Evolutionary conservation across 2,329 filamentous ascomycete species (phyloP).

Genomic region (Cladosporium colombiae): DNA sequence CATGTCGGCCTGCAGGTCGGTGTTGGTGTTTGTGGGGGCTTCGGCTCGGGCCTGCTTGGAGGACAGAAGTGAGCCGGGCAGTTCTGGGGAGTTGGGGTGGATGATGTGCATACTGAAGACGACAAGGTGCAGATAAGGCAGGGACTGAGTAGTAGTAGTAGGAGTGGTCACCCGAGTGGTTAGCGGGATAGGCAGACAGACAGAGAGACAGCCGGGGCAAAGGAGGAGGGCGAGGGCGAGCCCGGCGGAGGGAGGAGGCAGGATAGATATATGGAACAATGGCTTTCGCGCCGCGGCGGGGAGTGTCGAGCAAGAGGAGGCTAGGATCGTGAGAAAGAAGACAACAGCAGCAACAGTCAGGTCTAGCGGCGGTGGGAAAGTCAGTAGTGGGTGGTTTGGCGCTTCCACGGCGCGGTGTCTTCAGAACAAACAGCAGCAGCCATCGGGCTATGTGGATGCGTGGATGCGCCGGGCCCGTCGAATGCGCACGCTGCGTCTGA

Average conservation of each 20-base stretch:
- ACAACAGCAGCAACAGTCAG: too few relatives aligned
- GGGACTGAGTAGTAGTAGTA: slow-evolving; percentile 3
- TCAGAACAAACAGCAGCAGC: neutral
- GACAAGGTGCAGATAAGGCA: slow-evolving; percentile 9
- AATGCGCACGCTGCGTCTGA: slow-evolving; percentile 2
- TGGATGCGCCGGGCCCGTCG: slow-evolving; percentile 15
- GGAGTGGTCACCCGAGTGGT: neutral
- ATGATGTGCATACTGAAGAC: slow-evolving; percentile 31
- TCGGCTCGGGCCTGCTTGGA: slow-evolving; percentile 18
- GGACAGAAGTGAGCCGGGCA: slow-evolving; percentile 25
- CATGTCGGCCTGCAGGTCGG: slow-evolving; percentile 37
- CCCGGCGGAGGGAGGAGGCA: neutral
- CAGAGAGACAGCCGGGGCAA: neutral
- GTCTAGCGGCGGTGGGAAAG: slow-evolving; percentile 14
- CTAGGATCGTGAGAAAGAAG: slow-evolving; percentile 8
- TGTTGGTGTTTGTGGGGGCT: neutral
- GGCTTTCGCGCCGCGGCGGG: neutral
- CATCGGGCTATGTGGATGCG: slow-evolving; percentile 19
- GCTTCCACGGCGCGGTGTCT: slow-evolving; percentile 9
- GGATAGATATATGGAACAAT: slow-evolving; percentile 11
- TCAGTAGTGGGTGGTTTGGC: slow-evolving; percentile 12
- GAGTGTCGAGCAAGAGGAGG: neutral
- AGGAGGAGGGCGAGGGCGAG: neutral
- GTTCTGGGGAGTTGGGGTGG: slow-evolving; percentile 23
- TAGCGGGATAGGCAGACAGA: neutral